phyloP scores from a whole-genome alignment of 805 yeast genomes.

The Wickerhamomyces mucosus region DNA sequence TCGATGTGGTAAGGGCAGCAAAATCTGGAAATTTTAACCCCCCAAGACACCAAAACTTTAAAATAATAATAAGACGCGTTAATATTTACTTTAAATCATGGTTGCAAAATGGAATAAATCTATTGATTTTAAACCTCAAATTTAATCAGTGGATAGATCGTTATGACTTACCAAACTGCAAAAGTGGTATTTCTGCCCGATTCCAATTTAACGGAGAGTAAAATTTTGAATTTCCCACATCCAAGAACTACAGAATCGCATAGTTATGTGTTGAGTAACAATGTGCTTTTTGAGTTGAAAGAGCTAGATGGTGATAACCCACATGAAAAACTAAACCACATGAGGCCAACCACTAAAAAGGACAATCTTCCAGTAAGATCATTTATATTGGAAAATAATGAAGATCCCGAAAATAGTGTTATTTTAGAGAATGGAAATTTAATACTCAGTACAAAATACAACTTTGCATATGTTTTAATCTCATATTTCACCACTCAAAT shows the following conservation, averaged over 20 bases:
- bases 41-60: too few relatives aligned
- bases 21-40: too few relatives aligned
- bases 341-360: slow-evolving; percentile 19
- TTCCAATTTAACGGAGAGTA: neutral
- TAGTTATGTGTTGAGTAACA: slow-evolving; percentile 9
- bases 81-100: too few relatives aligned
- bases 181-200: slow-evolving; percentile 11
- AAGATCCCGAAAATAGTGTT: slow-evolving; percentile 20
- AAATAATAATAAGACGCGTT: too few relatives aligned
- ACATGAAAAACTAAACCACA: slow-evolving; percentile 19
- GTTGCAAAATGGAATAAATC: too few relatives aligned
- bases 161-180: slow-evolving; percentile 6
- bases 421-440: slow-evolving; percentile 32
- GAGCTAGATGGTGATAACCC: slow-evolving; percentile 29
- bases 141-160: neutral
- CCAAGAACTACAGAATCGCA: slow-evolving; percentile 9
- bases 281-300: slow-evolving; percentile 30
- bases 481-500: slow-evolving; percentile 23
- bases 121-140: slow-evolving; percentile 2
- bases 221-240: slow-evolving; percentile 11
- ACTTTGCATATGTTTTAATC: slow-evolving; percentile 31
- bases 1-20: too few relatives aligned
- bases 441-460: slow-evolving; percentile 31
- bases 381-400: slow-evolving; percentile 16
- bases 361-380: slow-evolving; percentile 32